phyloP scores from a whole-genome alignment of 2,329 filamentous ascomycete species.

The Xylaria sp. region DNA sequence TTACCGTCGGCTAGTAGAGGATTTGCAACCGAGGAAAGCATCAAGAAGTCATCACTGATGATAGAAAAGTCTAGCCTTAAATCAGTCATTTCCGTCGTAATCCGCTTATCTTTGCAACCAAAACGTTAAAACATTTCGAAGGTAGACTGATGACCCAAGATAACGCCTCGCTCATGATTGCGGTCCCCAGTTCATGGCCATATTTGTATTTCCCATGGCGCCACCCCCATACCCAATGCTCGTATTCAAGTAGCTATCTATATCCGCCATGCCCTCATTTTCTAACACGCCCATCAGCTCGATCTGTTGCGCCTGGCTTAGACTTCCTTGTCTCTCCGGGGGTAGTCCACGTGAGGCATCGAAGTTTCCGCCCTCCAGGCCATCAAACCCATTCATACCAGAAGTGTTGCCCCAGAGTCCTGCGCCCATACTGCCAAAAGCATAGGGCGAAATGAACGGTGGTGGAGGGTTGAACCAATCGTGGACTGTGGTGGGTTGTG shows the following conservation, averaged over 20 bases:
- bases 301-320: slow-evolving; percentile 83
- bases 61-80: slow-evolving; percentile 9
- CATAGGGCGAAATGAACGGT: slow-evolving; percentile 64
- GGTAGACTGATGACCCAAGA: not conserved
- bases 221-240: slow-evolving; percentile 43
- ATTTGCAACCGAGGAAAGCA: not conserved
- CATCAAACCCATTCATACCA: slow-evolving; percentile 39
- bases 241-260: slow-evolving; percentile 66
- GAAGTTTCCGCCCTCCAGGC: slow-evolving; percentile 39
- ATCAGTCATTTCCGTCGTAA: slow-evolving; percentile 8
- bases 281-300: slow-evolving; percentile 86
- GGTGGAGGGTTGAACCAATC: slow-evolving; percentile 65
- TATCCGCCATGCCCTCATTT: slow-evolving; percentile 70
- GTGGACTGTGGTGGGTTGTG: slow-evolving; percentile 53
- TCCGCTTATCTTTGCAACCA: slow-evolving; percentile 6
- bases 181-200: slow-evolving; percentile 34
- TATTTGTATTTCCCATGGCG: slow-evolving; percentile 20
- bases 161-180: slow-evolving; percentile 29
- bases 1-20: not conserved
- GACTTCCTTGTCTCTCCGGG: slow-evolving; percentile 69
- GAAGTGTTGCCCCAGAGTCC: slow-evolving; percentile 53
- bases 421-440: slow-evolving; percentile 56
- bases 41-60: not conserved
- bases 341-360: slow-evolving; percentile 45
- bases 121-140: slow-evolving; percentile 4